These are phyloP conservation scores for Prunus campanulata DNA, from an alignment of 306 rosid genomes.

Conservation along the genomic window DNA sequence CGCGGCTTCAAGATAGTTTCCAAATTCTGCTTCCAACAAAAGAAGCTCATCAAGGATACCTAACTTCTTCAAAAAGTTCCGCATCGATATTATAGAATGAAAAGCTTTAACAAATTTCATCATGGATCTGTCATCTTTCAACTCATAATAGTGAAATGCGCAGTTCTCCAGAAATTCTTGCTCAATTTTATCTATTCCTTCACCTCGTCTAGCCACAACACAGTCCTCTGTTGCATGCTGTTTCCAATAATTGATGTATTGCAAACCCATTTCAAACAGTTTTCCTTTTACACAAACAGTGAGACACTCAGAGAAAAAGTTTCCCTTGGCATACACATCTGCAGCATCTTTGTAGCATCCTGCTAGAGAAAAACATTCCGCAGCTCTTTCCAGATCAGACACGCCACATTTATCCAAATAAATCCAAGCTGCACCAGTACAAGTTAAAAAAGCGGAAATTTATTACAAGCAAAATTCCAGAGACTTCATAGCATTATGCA, in stretches of 20 bases:
- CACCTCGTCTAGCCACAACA: slow-evolving; percentile 5
- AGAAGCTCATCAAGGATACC: slow-evolving; percentile 58
- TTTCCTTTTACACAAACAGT: slow-evolving; percentile 48
- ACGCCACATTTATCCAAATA: slow-evolving; percentile 55
- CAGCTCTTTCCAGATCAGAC: slow-evolving; percentile 57
- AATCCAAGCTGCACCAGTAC: slow-evolving; percentile 45
- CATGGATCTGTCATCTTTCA: slow-evolving; percentile 54
- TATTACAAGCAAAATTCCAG: not conserved
- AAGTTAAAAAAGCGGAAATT: not conserved
- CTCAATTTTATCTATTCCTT: slow-evolving; percentile 38
- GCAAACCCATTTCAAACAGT: slow-evolving; percentile 56
- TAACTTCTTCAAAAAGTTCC: slow-evolving; percentile 45
- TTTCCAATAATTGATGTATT: slow-evolving; percentile 56
- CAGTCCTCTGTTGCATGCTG: slow-evolving; percentile 36
- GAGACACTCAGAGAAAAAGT: slow-evolving; percentile 50
- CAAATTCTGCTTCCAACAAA: slow-evolving; percentile 61
- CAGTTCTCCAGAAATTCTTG: slow-evolving; percentile 58
- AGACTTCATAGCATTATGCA: not conserved
- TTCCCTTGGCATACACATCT: slow-evolving; percentile 54
- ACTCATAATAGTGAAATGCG: slow-evolving; percentile 47
- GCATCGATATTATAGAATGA: slow-evolving; percentile 44
- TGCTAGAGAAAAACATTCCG: slow-evolving; percentile 60
- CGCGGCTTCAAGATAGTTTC: slow-evolving; percentile 61
- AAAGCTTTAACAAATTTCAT: slow-evolving; percentile 72
- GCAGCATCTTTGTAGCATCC: slow-evolving; percentile 54